These are phyloP conservation scores for Candida silvicultrix DNA, from an alignment of 805 yeast species.

Conservation along the genomic window DNA sequence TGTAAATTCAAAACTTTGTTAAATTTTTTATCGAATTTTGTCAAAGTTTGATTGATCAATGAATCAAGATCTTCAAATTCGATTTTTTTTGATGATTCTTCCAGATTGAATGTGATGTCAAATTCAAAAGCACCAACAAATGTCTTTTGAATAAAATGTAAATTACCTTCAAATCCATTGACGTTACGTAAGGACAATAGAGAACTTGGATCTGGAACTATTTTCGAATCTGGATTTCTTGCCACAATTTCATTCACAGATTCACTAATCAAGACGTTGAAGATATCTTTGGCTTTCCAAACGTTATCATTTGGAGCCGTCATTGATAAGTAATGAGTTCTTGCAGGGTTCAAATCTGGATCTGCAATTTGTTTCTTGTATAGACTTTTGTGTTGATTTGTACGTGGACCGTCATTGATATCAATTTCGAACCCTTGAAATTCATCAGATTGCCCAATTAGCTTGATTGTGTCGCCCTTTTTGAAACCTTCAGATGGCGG, in stretches of 20 bases:
- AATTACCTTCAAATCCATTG: conserved; percentile 59
- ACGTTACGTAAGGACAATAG: conserved; percentile 51
- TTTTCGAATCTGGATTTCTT: conserved; percentile 15
- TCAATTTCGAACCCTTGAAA: conserved; percentile 59
- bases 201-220: conserved; percentile 32
- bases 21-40: conserved; percentile 48
- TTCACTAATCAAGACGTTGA: conserved; percentile 62
- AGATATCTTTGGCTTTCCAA: conserved; percentile 79
- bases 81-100: conserved; percentile 35
- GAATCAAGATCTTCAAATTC: conserved; percentile 21
- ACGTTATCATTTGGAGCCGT: conserved; percentile 62
- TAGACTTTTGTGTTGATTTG: conserved; percentile 36
- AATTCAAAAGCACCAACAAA: conserved; percentile 74
- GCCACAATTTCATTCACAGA: conserved; percentile 43
- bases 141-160: conserved; percentile 73
- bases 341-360: conserved; percentile 48
- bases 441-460: conserved; percentile 53
- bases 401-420: conserved; percentile 48
- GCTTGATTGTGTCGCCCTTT: conserved; percentile 29
- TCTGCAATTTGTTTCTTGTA: conserved; percentile 24
- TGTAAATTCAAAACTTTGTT: conserved; percentile 39
- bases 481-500: conserved; percentile 21
- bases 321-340: conserved; percentile 61
- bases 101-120: conserved; percentile 55
- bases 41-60: conserved; percentile 12